These are phyloP conservation scores for Coemansia sp. DNA, from an alignment of 192 early-diverging fungal genomes.

Conservation along the genomic window DNA sequence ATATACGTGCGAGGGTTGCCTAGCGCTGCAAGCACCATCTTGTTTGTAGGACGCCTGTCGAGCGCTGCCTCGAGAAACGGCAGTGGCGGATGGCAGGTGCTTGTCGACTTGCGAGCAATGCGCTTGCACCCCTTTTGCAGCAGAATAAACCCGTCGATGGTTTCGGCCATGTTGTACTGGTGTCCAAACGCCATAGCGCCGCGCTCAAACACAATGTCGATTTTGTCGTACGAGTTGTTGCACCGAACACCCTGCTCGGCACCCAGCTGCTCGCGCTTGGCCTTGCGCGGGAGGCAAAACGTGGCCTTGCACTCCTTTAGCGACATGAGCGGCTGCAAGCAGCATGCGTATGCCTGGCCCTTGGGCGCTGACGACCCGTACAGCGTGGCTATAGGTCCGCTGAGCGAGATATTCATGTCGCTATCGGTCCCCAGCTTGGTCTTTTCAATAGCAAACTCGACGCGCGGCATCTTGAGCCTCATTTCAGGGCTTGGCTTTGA, in stretches of 20 bases:
- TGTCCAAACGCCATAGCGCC: conserved; percentile 43
- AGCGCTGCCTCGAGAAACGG: conserved; percentile 17
- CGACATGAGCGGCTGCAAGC: conserved; percentile 37
- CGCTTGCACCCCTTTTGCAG: conserved; percentile 53
- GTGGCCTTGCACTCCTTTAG: conserved; percentile 23
- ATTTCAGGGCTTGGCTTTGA: conserved; percentile 25
- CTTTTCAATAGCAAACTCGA: conserved; percentile 22
- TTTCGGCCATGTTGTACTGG: conserved; percentile 51
- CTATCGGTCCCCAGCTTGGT: conserved; percentile 19
- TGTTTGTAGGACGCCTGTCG: conserved; percentile 11
- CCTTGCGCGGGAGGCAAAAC: conserved; percentile 31
- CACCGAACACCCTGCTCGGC: conserved; percentile 37
- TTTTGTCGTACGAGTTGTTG: conserved; percentile 38
- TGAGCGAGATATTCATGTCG: conserved; percentile 22
- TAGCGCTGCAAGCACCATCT: conserved; percentile 29
- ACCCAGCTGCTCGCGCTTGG: conserved; percentile 29
- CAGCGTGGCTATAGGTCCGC: conserved; percentile 36
- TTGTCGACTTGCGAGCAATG: conserved; percentile 40
- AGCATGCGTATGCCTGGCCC: conserved; percentile 12
- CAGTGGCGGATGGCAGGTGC: conserved; percentile 31
- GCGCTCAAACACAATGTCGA: conserved; percentile 47
- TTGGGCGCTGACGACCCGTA: conserved; percentile 42
- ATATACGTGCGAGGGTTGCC: conserved; percentile 34
- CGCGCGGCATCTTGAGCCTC: conserved; percentile 35
- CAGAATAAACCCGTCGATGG: conserved; percentile 49